Conservation (phyloP, 2,329 filamentous ascomycete genomes). For the Didymella segeticola region DNA sequence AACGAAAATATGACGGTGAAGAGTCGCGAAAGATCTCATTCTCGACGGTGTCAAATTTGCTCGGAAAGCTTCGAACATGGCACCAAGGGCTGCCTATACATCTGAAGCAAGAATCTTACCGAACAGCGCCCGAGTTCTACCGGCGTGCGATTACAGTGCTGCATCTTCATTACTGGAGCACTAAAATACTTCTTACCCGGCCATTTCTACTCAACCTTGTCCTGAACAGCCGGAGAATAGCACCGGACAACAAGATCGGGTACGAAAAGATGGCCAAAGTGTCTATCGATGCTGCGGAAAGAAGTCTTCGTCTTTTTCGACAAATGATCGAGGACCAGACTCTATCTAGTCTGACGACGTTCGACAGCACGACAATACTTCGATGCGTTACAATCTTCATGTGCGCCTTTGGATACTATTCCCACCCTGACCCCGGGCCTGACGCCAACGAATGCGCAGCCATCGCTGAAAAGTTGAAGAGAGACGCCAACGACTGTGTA, state of each 20-base stretch:
- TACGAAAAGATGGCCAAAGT: constrained; percentile 45
- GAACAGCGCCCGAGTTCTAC: constrained; percentile 41
- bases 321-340: constrained; percentile 35
- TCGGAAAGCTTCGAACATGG: constrained; percentile 45
- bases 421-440: constrained; percentile 32
- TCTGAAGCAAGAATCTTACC: constrained; percentile 35
- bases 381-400: constrained; percentile 46
- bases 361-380: constrained; percentile 46
- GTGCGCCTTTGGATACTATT: constrained; percentile 42
- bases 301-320: constrained; percentile 36
- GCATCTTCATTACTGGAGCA: constrained; percentile 46
- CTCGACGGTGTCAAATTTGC: constrained; percentile 42
- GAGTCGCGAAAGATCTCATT: constrained; percentile 41
- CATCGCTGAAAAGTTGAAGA: constrained; percentile 36
- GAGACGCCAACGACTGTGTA: background rate
- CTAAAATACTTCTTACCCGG: constrained; percentile 43
- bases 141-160: constrained; percentile 44
- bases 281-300: constrained; percentile 43
- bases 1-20: constrained; percentile 21
- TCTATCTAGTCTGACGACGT: constrained; percentile 43
- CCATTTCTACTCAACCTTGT: constrained; percentile 47
- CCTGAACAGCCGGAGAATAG: constrained; percentile 22
- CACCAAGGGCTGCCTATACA: constrained; percentile 41
- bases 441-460: constrained; percentile 37
- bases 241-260: constrained; percentile 38